Conservation (phyloP, 2,329 filamentous ascomycete species). For the Ascochyta rabiei region DNA sequence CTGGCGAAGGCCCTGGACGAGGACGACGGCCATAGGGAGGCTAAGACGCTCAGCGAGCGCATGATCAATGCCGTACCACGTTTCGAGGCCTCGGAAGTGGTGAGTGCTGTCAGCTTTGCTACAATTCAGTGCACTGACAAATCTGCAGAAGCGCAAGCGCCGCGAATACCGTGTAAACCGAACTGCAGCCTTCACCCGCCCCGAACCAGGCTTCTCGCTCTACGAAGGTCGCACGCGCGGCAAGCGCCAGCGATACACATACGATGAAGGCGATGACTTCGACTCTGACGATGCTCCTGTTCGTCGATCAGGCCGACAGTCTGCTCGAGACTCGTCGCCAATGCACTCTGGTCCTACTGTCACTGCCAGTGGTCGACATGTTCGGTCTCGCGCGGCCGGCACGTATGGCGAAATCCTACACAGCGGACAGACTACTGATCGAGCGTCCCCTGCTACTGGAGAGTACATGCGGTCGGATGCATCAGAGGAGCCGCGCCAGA, state of each 20-base stretch:
- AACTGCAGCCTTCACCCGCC: constrained; percentile 84
- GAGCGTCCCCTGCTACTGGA: constrained; percentile 51
- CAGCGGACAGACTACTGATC: constrained; percentile 56
- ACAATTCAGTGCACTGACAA: constrained; percentile 18
- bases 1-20: constrained; percentile 78
- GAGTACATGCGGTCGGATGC: constrained; percentile 53
- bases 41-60: constrained; percentile 76
- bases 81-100: constrained; percentile 92
- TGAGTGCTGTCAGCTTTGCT: constrained; percentile 46
- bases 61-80: constrained; percentile 82
- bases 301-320: constrained; percentile 69
- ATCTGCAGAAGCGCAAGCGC: constrained; percentile 80
- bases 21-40: constrained; percentile 80
- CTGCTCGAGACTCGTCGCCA: constrained; percentile 73
- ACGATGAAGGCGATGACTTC: constrained; percentile 86
- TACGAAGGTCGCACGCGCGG: constrained; percentile 97
- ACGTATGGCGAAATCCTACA: constrained; percentile 68
- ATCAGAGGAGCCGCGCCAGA: constrained; percentile 55
- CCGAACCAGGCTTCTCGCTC: constrained; percentile 86
- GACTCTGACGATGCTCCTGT: constrained; percentile 71
- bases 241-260: constrained; percentile 96
- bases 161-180: constrained; percentile 88
- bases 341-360: constrained; percentile 69
- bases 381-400: constrained; percentile 67
- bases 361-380: constrained; percentile 87